A percentile compares a stretch with the other conserved stretches of the same genome.
phyloP scores from a whole-genome alignment of 176 grass and related monocot species.

The Musa troglodytarum region DNA sequence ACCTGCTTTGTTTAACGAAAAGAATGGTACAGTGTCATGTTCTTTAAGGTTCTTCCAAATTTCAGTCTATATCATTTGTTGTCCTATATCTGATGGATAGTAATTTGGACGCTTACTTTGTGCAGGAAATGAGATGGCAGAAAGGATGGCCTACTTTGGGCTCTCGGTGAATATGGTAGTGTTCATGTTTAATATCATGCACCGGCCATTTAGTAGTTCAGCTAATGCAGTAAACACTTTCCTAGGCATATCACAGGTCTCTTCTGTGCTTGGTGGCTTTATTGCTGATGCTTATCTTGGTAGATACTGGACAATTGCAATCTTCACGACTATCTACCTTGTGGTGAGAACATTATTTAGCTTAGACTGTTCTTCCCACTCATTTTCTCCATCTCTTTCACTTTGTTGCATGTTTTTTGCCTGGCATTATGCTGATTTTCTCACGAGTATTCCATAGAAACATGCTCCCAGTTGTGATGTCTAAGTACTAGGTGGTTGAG shows the following conservation, averaged over 20 bases:
- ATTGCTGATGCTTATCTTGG: conserved; percentile 94
- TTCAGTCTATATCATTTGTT: no score
- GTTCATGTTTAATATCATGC: conserved; percentile 94
- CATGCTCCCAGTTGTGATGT: neutral
- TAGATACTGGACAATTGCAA: conserved; percentile 85
- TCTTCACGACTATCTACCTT: conserved; percentile 80
- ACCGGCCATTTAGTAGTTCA: conserved; percentile 58
- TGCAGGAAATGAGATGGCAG: conserved; percentile 77
- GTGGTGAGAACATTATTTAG: conserved; percentile 22
- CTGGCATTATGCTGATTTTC: neutral
- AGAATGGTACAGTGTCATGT: neutral
- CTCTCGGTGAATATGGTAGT: conserved; percentile 84
- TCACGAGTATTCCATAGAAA: neutral
- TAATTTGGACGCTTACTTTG: neutral
- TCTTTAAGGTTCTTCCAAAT: neutral
- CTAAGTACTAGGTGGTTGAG: neutral
- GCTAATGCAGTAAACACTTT: conserved; percentile 80
- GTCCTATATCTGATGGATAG: neutral
- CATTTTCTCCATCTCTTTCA: neutral
- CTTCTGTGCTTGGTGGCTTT: conserved; percentile 82
- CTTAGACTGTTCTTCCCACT: neutral
- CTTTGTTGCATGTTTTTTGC: neutral
- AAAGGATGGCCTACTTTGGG: conserved; percentile 94
- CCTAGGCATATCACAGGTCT: conserved; percentile 88
- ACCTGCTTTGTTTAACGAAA: neutral